Percentiles rank a stretch among this genome's conserved stretches.
Conservation (phyloP, 192 early-diverging fungal species). For the Entomortierella parvispora region DNA sequence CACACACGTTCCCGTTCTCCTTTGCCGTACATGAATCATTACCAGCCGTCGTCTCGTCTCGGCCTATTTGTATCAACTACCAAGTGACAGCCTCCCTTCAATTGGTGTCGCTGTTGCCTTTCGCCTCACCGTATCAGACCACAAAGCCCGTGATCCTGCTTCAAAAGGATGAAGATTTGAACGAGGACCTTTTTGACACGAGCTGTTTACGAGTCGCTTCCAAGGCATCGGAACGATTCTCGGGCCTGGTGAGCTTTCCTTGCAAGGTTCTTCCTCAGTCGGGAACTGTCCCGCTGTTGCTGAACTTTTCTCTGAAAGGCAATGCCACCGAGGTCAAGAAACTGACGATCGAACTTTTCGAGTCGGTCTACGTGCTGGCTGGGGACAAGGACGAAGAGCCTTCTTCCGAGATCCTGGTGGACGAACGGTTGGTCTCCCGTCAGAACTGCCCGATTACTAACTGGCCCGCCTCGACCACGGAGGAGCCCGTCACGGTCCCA, state of each 20-base stretch:
- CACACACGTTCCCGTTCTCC: slow-evolving; percentile 36
- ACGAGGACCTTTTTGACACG: slow-evolving; percentile 34
- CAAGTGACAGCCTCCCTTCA: slow-evolving; percentile 34
- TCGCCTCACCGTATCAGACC: slow-evolving; percentile 9
- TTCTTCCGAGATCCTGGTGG: not conserved
- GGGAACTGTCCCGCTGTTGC: slow-evolving; percentile 25
- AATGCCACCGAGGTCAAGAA: slow-evolving; percentile 27
- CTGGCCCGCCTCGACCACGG: slow-evolving; percentile 30
- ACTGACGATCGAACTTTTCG: slow-evolving; percentile 30
- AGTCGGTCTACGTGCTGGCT: slow-evolving; percentile 10
- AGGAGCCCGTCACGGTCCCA: slow-evolving; percentile 19
- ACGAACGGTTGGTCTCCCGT: slow-evolving; percentile 36
- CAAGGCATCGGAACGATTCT: slow-evolving; percentile 10
- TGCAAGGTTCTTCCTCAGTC: slow-evolving; percentile 38
- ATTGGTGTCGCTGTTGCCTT: slow-evolving; percentile 17
- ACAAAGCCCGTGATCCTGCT: slow-evolving; percentile 32
- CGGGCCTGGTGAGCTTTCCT: slow-evolving; percentile 24
- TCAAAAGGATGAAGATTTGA: slow-evolving; percentile 24
- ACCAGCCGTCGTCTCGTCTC: slow-evolving; percentile 25
- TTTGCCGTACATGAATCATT: slow-evolving; percentile 11
- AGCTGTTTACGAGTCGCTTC: slow-evolving; percentile 6
- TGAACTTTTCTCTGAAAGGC: slow-evolving; percentile 30
- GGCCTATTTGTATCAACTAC: slow-evolving; percentile 24
- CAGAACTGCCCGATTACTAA: slow-evolving; percentile 35
- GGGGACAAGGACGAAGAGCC: not conserved